Percentiles rank a stretch among this genome's conserved stretches.
phyloP scores from a whole-genome alignment of 352 stramenopile genomes.

The Globisporangium carolinianum region DNA sequence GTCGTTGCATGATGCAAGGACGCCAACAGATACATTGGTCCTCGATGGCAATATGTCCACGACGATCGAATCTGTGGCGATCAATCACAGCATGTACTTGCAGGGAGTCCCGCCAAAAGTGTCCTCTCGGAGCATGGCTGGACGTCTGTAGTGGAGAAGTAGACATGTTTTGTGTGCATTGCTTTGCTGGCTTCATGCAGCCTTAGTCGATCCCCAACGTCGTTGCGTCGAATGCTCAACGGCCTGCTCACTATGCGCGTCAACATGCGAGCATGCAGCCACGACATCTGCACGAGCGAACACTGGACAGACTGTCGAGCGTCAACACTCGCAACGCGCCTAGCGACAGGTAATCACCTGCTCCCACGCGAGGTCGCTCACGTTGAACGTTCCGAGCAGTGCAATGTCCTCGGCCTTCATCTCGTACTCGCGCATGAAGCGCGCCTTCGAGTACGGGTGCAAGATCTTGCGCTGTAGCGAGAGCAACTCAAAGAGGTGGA shows the following conservation, averaged over 20 bases:
- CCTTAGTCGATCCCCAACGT: not conserved
- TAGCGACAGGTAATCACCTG: constrained; percentile 44
- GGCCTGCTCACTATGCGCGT: no score
- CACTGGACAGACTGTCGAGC: no score
- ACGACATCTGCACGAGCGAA: not conserved
- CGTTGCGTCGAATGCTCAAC: no score
- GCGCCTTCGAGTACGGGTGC: constrained; percentile 40
- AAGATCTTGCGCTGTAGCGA: constrained; percentile 29
- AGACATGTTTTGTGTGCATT: not conserved
- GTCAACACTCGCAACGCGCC: not conserved
- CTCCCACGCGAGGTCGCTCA: constrained; percentile 39
- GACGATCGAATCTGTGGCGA: no score
- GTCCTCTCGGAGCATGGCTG: no score
- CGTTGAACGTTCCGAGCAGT: constrained; percentile 36
- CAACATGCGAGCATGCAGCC: not conserved
- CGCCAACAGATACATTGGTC: no score
- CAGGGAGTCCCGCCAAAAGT: not conserved
- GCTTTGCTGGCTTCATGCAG: no score
- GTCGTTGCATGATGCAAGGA: no score
- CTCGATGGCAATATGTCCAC: no score
- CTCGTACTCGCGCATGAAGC: constrained; percentile 44
- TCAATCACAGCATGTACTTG: not conserved
- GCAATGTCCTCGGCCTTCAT: constrained; percentile 30
- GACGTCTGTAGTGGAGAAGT: not conserved
- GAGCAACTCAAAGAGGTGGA: constrained; percentile 29